A percentile compares a stretch with the other conserved stretches of the same genome.
Evolutionary conservation across 495 filamentous ascomycete species (phyloP).

Genomic region (Neurospora hispaniola): DNA sequence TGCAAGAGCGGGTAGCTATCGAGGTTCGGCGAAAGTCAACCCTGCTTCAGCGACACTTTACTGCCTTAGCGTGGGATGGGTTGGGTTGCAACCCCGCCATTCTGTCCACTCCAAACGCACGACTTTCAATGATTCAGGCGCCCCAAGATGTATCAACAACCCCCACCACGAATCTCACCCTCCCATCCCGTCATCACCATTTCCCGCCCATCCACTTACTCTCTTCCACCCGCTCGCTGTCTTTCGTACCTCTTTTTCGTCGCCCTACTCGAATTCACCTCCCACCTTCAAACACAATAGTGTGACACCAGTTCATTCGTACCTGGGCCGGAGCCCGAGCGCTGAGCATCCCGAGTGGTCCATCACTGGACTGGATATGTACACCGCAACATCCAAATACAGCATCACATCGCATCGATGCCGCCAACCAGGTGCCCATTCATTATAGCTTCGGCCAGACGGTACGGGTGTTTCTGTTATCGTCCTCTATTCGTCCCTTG

Average conservation of each 20-base stretch:
- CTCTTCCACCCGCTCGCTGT: neutral
- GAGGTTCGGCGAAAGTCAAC: neutral
- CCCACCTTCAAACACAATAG: neutral
- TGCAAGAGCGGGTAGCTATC: neutral
- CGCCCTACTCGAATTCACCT: neutral
- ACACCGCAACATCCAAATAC: neutral
- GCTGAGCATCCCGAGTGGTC: neutral
- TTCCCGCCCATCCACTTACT: neutral
- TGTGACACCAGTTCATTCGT: neutral
- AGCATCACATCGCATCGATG: neutral
- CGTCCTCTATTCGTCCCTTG: neutral
- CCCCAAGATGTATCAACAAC: neutral
- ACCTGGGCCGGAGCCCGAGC: neutral
- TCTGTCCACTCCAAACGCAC: neutral
- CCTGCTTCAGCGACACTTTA: neutral
- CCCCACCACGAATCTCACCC: neutral
- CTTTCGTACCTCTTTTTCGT: neutral
- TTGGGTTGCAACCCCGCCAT: neutral
- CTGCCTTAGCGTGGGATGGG: neutral
- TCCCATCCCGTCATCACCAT: neutral
- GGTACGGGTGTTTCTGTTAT: neutral
- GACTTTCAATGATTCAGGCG: neutral
- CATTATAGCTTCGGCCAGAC: neutral
- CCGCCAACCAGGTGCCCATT: neutral
- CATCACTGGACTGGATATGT: neutral